Evolutionary conservation across 768 basidiomycete species (phyloP), one percentile per base, ranked within the genome.

Genomic region (Hysterangium stoloniferum): DNA sequence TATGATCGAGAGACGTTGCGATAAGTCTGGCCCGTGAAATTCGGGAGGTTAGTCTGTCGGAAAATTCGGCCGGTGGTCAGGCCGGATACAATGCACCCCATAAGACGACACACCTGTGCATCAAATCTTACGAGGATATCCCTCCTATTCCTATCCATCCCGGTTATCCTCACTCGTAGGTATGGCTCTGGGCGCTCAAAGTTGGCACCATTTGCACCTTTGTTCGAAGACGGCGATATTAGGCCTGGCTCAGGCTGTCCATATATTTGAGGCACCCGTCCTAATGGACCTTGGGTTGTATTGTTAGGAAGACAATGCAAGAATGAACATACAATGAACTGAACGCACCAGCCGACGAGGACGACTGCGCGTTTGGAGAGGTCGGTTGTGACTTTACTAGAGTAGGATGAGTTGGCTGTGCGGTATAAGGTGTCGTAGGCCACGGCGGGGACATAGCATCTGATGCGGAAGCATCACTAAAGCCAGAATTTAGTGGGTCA

Each of bases 1-100:
- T 97, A 98, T 32, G 93, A 95, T 52, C 96, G 82, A 37, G 92
- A 94, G 53, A 97, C 85, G 64, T 96, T 94, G 57, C 92, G 82
- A 63, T 97, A 97, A 45, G 86, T 80, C 22, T 80, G 81, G 17
- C 87, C 86, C 20, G 81, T 86, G 65, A 91, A 99, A 62, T 90
- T 94, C 35, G 90, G 79, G 22, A 98, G 72, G 64, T 97, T 98
- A 35, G 94, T 96, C 94, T 97, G 64, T 12, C 12, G 11, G 9
- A 47, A 20, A 22, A 17, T 15, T 33, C 6, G 32, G 44, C 35
- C 33, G 48, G 33, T 31, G 25, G 31, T 41, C 40, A 29, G 19
- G 52, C 48, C 54, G 35, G 17, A 17, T n/a, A 8, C 45, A 9
- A 24, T 17, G 45, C 28, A 55, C 8, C 7, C 11, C 13, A 48